phyloP scores from a whole-genome alignment of 495 filamentous ascomycete species.

The Glarea lozoyensis region DNA sequence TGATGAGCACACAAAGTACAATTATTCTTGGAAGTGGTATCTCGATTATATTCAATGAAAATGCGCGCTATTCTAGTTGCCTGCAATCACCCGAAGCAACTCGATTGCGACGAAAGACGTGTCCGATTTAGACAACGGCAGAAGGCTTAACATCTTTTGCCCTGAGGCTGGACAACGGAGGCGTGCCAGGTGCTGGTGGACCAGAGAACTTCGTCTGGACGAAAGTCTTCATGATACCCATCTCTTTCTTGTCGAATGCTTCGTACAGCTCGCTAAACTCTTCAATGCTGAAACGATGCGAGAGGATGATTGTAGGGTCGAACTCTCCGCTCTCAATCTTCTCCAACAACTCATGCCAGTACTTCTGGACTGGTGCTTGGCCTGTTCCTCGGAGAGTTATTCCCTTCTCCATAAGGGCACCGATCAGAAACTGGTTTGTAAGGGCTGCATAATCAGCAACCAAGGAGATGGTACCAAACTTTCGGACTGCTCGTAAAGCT shows the following conservation, averaged over 20 bases:
- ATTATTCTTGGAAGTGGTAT: not conserved
- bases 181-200: constrained; percentile 4
- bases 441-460: constrained; percentile 21
- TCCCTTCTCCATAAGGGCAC: constrained; percentile 60
- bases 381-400: constrained; percentile 56
- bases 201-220: constrained; percentile 31
- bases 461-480: constrained; percentile 26
- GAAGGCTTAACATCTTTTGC: not conserved
- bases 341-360: constrained; percentile 53
- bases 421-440: constrained; percentile 38
- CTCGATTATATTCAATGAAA: too few relatives aligned
- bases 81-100: too few relatives aligned
- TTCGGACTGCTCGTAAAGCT: constrained; percentile 24
- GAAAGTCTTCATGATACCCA: constrained; percentile 46
- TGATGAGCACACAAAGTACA: too few relatives aligned
- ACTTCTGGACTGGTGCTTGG: constrained; percentile 50
- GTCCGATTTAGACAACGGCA: too few relatives aligned
- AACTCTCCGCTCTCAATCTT: constrained; percentile 47
- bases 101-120: too few relatives aligned
- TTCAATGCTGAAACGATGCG: constrained; percentile 48
- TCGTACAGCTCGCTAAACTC: constrained; percentile 49
- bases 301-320: constrained; percentile 54
- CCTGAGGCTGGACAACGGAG: constrained; percentile 7
- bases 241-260: constrained; percentile 43
- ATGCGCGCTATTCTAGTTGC: too few relatives aligned